Conservation (phyloP, 352 stramenopile species). For the Thraustochytrium striatum region DNA sequence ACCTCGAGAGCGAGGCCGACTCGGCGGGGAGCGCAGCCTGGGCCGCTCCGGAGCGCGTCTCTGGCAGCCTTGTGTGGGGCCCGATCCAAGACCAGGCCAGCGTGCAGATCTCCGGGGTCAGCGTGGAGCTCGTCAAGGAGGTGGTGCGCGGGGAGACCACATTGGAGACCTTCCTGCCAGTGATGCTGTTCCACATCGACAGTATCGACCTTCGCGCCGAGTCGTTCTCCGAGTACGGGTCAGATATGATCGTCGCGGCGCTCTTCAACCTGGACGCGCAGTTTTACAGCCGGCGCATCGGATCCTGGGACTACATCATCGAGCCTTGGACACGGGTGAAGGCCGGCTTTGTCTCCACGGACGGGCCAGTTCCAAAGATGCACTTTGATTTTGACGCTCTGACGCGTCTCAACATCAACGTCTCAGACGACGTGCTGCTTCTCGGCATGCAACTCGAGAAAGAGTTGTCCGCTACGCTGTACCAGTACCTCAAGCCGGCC, state of each 20-base stretch:
- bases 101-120: neutral
- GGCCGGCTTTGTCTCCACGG: neutral
- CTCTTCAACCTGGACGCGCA: conserved; percentile 23
- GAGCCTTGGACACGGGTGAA: conserved; percentile 34
- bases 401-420: conserved; percentile 18
- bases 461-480: neutral
- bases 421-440: conserved; percentile 30
- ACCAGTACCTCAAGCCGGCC: no score
- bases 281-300: conserved; percentile 41
- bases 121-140: conserved; percentile 39
- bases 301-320: conserved; percentile 40
- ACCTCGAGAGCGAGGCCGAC: neutral
- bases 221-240: conserved; percentile 21
- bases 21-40: neutral
- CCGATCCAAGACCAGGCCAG: neutral
- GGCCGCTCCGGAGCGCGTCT: neutral
- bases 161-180: conserved; percentile 34
- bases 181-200: neutral
- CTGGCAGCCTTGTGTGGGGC: neutral
- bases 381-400: neutral
- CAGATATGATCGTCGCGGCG: conserved; percentile 11
- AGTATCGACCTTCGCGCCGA: conserved; percentile 10
- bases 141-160: neutral
- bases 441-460: neutral
- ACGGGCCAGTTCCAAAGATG: neutral